These are phyloP conservation scores for Podaxis rugospora DNA, from an alignment of 768 basidiomycete genomes.

Conservation along the genomic window DNA sequence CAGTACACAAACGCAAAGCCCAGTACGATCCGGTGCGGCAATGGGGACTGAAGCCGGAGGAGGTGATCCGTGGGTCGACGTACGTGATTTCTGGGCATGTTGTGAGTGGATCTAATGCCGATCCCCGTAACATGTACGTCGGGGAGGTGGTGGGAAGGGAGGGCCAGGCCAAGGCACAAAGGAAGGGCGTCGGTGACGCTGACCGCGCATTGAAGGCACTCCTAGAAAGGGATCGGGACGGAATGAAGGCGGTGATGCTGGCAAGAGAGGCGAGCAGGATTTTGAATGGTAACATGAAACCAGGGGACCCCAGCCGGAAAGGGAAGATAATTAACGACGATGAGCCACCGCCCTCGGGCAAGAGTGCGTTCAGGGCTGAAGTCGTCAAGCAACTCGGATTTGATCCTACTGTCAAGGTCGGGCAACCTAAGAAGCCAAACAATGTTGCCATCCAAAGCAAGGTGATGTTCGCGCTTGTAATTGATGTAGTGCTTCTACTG, in stretches of 20 bases:
- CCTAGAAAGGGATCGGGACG: constrained; percentile 61
- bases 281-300: constrained; percentile 17
- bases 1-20: constrained; percentile 47
- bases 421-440: constrained; percentile 33
- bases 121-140: constrained; percentile 43
- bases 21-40: constrained; percentile 67
- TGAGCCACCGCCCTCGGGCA: background rate
- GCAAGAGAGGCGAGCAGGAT: constrained; percentile 43
- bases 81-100: constrained; percentile 83
- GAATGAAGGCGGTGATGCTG: constrained; percentile 58
- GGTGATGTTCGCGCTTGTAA: constrained; percentile 31
- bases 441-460: constrained; percentile 48
- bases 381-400: constrained; percentile 75
- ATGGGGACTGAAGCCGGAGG: constrained; percentile 67
- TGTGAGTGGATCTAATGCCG: constrained; percentile 42
- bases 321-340: background rate
- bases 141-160: constrained; percentile 76
- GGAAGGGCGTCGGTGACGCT: constrained; percentile 53
- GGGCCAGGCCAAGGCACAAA: constrained; percentile 71
- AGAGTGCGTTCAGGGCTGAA: constrained; percentile 52
- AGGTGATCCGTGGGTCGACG: constrained; percentile 43
- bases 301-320: constrained; percentile 10
- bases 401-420: constrained; percentile 62
- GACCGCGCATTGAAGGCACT: constrained; percentile 60
- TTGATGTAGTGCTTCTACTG: background rate